Conservation (phyloP, 495 filamentous ascomycete genomes). For the Penicillium antarcticum region DNA sequence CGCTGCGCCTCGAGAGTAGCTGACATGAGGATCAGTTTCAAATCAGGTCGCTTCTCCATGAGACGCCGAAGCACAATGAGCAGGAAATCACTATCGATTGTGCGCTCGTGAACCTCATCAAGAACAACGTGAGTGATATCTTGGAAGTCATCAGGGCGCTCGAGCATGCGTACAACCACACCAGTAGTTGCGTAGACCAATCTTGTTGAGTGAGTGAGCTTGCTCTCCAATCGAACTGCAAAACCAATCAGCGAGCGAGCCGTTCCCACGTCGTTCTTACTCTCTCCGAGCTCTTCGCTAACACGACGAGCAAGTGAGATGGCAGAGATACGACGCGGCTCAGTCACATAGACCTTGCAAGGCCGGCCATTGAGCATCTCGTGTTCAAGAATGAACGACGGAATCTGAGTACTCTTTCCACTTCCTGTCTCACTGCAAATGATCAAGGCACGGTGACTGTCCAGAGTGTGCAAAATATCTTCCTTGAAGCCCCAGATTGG, state of each 20-base stretch:
- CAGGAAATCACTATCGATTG: conserved; percentile 94
- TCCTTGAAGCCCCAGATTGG: conserved; percentile 87
- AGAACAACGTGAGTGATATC: conserved; percentile 91
- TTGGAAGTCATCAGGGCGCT: conserved; percentile 75
- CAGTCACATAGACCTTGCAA: conserved; percentile 93
- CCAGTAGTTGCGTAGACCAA: conserved; percentile 84
- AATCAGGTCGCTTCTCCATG: conserved; percentile 63
- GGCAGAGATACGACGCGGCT: conserved; percentile 94
- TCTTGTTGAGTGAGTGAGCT: conserved; percentile 72
- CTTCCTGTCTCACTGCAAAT: conserved; percentile 94
- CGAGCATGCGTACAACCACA: conserved; percentile 95
- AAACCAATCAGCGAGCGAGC: conserved; percentile 83
- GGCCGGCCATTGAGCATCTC: conserved; percentile 73
- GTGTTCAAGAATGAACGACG: conserved; percentile 85
- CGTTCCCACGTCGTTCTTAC: conserved; percentile 76
- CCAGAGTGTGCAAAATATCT: conserved; percentile 69
- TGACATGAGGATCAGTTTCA: conserved; percentile 91
- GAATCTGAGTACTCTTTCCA: conserved; percentile 96
- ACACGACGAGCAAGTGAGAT: conserved; percentile 89
- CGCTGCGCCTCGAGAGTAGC: conserved; percentile 89
- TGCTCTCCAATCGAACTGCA: conserved; percentile 87
- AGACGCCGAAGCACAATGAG: conserved; percentile 85
- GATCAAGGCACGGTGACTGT: conserved; percentile 76
- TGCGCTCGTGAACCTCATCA: conserved; percentile 92
- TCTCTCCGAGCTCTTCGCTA: conserved; percentile 90